These are phyloP conservation scores for Camillea tinctor DNA, from an alignment of 2,329 filamentous ascomycete genomes.

Conservation along the genomic window DNA sequence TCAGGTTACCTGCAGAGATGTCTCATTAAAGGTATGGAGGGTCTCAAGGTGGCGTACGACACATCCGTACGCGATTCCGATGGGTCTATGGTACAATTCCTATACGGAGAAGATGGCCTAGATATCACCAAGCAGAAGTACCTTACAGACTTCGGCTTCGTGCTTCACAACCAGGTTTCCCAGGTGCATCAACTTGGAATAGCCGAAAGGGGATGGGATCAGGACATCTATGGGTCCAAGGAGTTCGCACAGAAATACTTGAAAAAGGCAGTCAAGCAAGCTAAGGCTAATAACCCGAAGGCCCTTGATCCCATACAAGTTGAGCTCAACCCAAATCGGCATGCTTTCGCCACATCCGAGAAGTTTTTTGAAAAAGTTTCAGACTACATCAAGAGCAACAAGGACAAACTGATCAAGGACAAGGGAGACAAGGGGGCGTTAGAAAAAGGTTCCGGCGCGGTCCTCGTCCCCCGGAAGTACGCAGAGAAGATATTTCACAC, in stretches of 20 bases:
- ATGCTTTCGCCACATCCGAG: slow-evolving; percentile 86
- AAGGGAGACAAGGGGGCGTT: slow-evolving; percentile 40
- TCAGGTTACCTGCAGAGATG: slow-evolving; percentile 96
- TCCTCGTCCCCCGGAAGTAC: slow-evolving; percentile 54
- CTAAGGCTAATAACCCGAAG: slow-evolving; percentile 54
- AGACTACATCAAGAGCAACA: slow-evolving; percentile 78
- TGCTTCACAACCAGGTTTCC: slow-evolving; percentile 81
- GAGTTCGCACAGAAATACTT: slow-evolving; percentile 70
- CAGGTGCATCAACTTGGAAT: slow-evolving; percentile 76
- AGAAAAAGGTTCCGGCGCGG: slow-evolving; percentile 23
- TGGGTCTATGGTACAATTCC: slow-evolving; percentile 87
- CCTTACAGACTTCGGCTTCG: slow-evolving; percentile 84
- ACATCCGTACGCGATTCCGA: slow-evolving; percentile 92
- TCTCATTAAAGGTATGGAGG: slow-evolving; percentile 98
- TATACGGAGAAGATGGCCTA: slow-evolving; percentile 94
- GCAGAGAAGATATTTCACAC: slow-evolving; percentile 84
- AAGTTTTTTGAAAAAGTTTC: slow-evolving; percentile 72
- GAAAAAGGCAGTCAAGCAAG: slow-evolving; percentile 77
- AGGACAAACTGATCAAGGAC: slow-evolving; percentile 56
- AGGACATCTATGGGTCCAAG: slow-evolving; percentile 48
- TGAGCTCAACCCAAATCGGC: slow-evolving; percentile 70
- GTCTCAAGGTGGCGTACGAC: slow-evolving; percentile 87
- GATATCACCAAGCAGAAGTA: slow-evolving; percentile 95
- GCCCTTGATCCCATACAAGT: slow-evolving; percentile 74
- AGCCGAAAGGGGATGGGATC: slow-evolving; percentile 43